Evolutionary conservation across 2,329 filamentous ascomycete genomes (phyloP).

Genomic region (Diaporthe citri): DNA sequence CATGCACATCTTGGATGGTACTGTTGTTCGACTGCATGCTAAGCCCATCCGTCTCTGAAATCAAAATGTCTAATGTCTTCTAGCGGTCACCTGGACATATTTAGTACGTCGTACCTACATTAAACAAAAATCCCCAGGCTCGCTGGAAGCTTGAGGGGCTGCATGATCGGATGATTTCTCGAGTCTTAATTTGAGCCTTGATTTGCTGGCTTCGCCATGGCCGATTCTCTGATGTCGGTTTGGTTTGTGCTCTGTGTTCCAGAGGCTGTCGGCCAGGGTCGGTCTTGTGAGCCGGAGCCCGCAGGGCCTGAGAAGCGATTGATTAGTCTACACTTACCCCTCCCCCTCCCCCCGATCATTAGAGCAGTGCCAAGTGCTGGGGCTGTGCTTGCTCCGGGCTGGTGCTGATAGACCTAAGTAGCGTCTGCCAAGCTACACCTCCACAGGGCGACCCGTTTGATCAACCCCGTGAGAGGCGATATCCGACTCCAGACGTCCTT

Average conservation of each 20-base stretch:
- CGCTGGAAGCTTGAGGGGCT: no score
- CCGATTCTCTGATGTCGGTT: background rate
- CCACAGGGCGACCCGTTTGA: conserved; percentile 11
- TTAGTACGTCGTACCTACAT: background rate
- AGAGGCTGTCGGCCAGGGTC: background rate
- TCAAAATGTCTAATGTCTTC: background rate
- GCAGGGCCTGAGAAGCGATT: background rate
- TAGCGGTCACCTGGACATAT: background rate
- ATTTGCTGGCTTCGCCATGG: background rate
- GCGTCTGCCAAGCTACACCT: conserved; percentile 26
- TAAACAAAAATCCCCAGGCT: no score
- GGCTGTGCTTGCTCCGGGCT: background rate
- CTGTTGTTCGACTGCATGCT: background rate
- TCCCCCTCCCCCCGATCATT: background rate
- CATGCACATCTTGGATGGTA: background rate
- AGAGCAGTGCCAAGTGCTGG: background rate
- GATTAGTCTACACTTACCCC: background rate
- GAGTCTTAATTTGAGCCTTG: background rate
- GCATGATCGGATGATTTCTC: background rate
- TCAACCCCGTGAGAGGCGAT: background rate
- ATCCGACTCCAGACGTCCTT: background rate
- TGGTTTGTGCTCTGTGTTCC: background rate
- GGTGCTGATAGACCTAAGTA: background rate
- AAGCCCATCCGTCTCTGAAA: background rate
- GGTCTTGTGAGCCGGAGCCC: background rate